phyloP scores from a whole-genome alignment of 768 basidiomycete genomes.

The Mycena filopes region DNA sequence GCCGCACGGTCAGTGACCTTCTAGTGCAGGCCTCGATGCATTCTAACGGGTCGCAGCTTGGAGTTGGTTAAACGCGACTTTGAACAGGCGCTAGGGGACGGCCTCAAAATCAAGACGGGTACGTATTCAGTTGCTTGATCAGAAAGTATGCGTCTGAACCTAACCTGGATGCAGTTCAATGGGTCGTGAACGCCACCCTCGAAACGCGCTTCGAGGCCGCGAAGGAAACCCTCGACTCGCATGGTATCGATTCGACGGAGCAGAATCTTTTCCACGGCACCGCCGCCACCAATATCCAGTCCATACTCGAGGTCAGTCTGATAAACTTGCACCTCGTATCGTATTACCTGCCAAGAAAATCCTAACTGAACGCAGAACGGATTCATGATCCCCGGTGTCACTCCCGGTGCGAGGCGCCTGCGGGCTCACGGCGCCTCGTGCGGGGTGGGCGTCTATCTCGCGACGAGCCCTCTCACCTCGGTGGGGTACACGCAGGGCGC shows the following conservation, averaged over 20 bases:
- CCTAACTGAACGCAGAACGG: conserved; percentile 6
- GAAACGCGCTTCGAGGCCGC: conserved; percentile 24
- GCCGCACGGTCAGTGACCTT: conserved; percentile 15
- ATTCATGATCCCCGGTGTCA: conserved; percentile 21
- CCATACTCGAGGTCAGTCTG: conserved; percentile 14
- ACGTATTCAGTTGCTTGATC: not conserved
- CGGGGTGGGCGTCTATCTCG: conserved; percentile 20
- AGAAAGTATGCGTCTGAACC: not conserved
- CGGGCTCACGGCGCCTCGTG: conserved; percentile 10
- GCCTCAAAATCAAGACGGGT: conserved; percentile 24
- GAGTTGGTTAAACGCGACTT: conserved; percentile 25
- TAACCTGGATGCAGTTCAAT: conserved; percentile 1
- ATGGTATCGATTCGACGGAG: conserved; percentile 20
- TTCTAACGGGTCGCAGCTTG: not conserved
- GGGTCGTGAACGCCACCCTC: conserved; percentile 27
- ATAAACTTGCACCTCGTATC: too few relatives aligned
- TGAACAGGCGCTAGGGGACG: conserved; percentile 11
- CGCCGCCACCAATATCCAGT: conserved; percentile 20
- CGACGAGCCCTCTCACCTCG: conserved; percentile 8
- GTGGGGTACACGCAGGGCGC: conserved; percentile 15
- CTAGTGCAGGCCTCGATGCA: not conserved
- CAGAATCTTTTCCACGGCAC: conserved; percentile 27
- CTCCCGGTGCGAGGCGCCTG: not conserved
- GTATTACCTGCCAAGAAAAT: too few relatives aligned
- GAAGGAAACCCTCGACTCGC: conserved; percentile 15